Percentiles rank a stretch among this genome's conserved stretches.
Conservation (phyloP, 192 early-diverging fungal species). For the Mortierella claussenii region DNA sequence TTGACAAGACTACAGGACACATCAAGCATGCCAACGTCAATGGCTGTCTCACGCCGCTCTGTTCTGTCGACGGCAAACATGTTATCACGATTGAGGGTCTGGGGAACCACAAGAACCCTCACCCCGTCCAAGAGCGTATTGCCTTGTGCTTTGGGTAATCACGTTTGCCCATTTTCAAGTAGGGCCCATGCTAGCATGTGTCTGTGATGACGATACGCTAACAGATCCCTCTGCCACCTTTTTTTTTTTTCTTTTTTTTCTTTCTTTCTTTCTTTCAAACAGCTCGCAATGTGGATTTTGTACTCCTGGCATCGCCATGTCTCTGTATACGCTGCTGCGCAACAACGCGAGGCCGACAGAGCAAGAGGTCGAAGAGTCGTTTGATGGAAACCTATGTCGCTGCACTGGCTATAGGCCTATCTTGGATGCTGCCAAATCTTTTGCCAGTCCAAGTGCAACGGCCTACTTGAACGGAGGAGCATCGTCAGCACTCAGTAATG, state of each 20-base stretch:
- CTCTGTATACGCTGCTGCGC: slow-evolving; percentile 78
- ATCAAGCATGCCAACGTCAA: slow-evolving; percentile 55
- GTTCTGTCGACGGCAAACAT: slow-evolving; percentile 80
- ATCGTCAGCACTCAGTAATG: neutral
- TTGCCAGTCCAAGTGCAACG: slow-evolving; percentile 12
- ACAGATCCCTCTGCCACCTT: neutral
- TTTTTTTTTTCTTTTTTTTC: neutral
- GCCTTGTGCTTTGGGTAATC: slow-evolving; percentile 74
- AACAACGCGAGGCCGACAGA: slow-evolving; percentile 74
- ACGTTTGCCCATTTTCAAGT: too few species aligned
- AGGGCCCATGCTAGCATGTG: too few species aligned
- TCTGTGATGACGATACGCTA: too few species aligned
- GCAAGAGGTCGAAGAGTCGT: slow-evolving; percentile 82
- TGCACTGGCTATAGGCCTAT: slow-evolving; percentile 93
- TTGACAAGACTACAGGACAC: slow-evolving; percentile 48
- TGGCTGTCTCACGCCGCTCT: slow-evolving; percentile 76
- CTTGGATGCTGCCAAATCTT: slow-evolving; percentile 82
- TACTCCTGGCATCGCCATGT: slow-evolving; percentile 92
- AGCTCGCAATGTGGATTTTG: slow-evolving; percentile 91
- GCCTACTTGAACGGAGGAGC: slow-evolving; percentile 2
- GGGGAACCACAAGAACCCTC: slow-evolving; percentile 71
- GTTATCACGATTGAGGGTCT: slow-evolving; percentile 85
- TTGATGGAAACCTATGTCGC: slow-evolving; percentile 88
- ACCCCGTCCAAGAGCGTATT: slow-evolving; percentile 80
- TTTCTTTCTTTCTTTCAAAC: neutral